These are phyloP conservation scores for Nothophoma quercina DNA, from an alignment of 2,329 filamentous ascomycete species.

Conservation along the genomic window DNA sequence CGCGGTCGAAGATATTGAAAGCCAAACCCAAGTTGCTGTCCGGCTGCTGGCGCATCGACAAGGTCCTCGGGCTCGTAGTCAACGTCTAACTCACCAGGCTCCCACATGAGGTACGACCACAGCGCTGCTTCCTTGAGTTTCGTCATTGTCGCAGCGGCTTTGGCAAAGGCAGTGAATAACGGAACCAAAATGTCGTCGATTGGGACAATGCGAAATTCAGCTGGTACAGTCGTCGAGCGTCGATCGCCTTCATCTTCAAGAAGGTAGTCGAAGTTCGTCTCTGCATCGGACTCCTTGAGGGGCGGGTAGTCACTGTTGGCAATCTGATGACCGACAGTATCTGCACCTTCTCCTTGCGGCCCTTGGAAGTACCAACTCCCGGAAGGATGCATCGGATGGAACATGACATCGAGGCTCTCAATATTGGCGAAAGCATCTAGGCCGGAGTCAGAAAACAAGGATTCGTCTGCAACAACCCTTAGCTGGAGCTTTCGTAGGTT, in stretches of 20 bases:
- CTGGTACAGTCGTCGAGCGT: not conserved
- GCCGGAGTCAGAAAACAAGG: conserved; percentile 18
- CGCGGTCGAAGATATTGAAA: not conserved
- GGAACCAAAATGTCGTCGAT: conserved; percentile 15
- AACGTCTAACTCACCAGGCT: not conserved
- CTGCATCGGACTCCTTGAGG: too few relatives aligned
- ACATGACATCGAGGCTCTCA: conserved; percentile 20
- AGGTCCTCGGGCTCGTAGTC: too few relatives aligned
- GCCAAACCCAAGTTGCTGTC: conserved; percentile 8
- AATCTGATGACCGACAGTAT: not conserved
- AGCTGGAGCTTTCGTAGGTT: conserved; percentile 19
- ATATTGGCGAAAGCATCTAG: conserved; percentile 25
- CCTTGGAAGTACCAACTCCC: conserved; percentile 29
- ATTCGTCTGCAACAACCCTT: conserved; percentile 19
- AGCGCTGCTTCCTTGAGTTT: conserved; percentile 17
- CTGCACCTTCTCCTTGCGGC: conserved; percentile 17
- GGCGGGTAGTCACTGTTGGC: conserved; percentile 21
- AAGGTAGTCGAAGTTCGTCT: too few relatives aligned
- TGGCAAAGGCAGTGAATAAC: conserved; percentile 24
- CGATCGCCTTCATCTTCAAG: too few relatives aligned
- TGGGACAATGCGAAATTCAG: conserved; percentile 16
- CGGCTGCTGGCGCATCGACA: not conserved
- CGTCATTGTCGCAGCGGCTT: conserved; percentile 25
- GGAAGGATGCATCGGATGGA: conserved; percentile 21
- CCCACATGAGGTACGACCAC: conserved; percentile 17